A percentile compares a stretch with the other conserved stretches of the same genome.
Evolutionary conservation across 768 basidiomycete species (phyloP).

Genomic region (Suillus cothurnatus): DNA sequence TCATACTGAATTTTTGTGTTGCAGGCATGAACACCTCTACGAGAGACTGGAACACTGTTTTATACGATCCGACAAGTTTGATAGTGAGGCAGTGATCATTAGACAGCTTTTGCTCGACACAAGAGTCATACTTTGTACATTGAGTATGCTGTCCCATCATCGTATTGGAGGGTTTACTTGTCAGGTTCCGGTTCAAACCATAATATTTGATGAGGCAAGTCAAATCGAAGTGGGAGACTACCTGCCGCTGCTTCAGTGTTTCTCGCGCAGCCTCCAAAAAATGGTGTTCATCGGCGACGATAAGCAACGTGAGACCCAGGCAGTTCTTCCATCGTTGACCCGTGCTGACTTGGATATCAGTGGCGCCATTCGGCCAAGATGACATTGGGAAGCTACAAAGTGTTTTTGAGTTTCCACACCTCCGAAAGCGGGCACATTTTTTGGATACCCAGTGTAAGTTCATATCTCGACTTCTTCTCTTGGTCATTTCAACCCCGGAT

Average conservation of each 20-base stretch:
- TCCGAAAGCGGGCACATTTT: slow-evolving; percentile 23
- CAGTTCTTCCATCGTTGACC: background rate
- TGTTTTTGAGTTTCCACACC: no score
- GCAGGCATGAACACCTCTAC: slow-evolving; percentile 57
- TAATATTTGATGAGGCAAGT: slow-evolving; percentile 51
- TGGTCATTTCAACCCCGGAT: slow-evolving; percentile 10
- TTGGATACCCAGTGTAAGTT: slow-evolving; percentile 75
- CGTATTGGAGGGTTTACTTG: slow-evolving; percentile 16
- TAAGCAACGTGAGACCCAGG: slow-evolving; percentile 37
- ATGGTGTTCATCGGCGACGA: slow-evolving; percentile 44
- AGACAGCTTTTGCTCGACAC: slow-evolving; percentile 29
- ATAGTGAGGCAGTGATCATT: slow-evolving; percentile 15
- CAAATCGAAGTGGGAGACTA: slow-evolving; percentile 47
- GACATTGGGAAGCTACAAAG: no score
- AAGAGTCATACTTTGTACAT: slow-evolving; percentile 48
- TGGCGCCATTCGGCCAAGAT: no score
- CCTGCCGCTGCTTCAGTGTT: slow-evolving; percentile 35
- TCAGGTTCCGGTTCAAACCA: slow-evolving; percentile 35
- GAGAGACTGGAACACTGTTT: slow-evolving; percentile 33
- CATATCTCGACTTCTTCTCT: background rate
- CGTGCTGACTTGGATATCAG: no score
- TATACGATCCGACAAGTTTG: slow-evolving; percentile 39
- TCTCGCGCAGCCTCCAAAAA: slow-evolving; percentile 29
- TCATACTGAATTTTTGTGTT: slow-evolving; percentile 3
- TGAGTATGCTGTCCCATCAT: slow-evolving; percentile 46